Evolutionary conservation across 306 rosid species (phyloP), one percentile per base, ranked within the genome.

Genomic region (Albizia julibrissin): DNA sequence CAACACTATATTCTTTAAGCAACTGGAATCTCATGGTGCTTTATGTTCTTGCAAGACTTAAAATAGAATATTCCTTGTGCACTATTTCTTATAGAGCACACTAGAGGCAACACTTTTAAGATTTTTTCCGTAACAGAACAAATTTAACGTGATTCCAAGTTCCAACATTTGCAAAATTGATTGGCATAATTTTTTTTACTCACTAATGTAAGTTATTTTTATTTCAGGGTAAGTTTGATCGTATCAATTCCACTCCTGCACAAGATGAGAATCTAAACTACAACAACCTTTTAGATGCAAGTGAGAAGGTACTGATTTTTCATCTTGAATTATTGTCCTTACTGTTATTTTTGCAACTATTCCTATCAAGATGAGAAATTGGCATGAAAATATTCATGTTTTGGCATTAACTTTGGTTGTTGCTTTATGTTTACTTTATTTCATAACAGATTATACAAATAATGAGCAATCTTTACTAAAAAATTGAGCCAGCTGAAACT

Each of bases 221-320:
- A 72, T 89, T 83, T 73, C 94, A 91, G 98, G 85, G 88, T 79
- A 82, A 82, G 61, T 82, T 72, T 85, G 99, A 89, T 74, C 73
- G 85, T 5, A 80, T 92, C 84, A 85, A 85, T 82, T 85, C 85
- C 84, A 47, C 96, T 79, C 86, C 97, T 34, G 75, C 87, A 74
- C 97, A 94, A 0, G 98, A 93, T 88, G 99, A 96, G 85, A 87
- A 84, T 87, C 90, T 95, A 44, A 84, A 87, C 91, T 90, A 87
- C 83, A 76, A 88, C 68, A 85, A 91, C 59, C 72, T 92, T 65
- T 56, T 95, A 83, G 89, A 86, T 64, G 86, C 86, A 14, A 72
- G 91, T 12, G 78, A 83, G 79, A 78, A 78, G 98, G 99, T 93
- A 86, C n/a, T 65, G 29, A 64, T 42, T 62, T 62, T 56, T 69